Evolutionary conservation across 306 rosid genomes (phyloP).

Genomic region (Sphenostylis stenocarpa): DNA sequence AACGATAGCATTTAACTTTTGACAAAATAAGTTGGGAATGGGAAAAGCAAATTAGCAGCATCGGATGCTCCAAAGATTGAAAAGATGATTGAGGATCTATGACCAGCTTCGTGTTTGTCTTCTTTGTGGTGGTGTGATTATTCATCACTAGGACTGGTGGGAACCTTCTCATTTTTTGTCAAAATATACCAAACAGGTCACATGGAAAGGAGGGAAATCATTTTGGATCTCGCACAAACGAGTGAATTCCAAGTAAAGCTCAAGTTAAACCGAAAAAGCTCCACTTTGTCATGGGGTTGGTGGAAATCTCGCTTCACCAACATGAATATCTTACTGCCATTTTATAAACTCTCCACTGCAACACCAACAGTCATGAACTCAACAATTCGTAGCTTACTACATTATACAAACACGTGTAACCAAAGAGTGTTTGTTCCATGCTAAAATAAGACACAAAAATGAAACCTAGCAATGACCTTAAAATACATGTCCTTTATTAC

Average conservation of each 20-base stretch:
- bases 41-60: conserved; percentile 6
- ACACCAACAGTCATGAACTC: background rate
- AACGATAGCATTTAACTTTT: background rate
- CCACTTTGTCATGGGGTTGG: conserved; percentile 32
- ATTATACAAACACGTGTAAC: too few species aligned
- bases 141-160: background rate
- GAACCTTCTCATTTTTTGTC: conserved; percentile 54
- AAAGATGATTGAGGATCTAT: conserved; percentile 9
- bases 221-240: conserved; percentile 37
- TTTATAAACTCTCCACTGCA: background rate
- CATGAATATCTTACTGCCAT: background rate
- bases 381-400: background rate
- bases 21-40: background rate
- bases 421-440: too few species aligned
- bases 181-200: conserved; percentile 23
- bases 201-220: conserved; percentile 43
- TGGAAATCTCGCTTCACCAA: conserved; percentile 21
- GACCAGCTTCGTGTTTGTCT: conserved; percentile 27
- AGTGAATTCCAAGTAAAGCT: conserved; percentile 28
- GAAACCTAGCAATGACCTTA: background rate
- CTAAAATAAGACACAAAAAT: background rate
- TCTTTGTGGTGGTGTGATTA: background rate
- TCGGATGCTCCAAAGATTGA: conserved; percentile 33
- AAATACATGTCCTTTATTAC: conserved; percentile 2
- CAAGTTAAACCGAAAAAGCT: conserved; percentile 19